Base-by-base conservation (phyloP, 2,329 filamentous ascomycete species). In the Beauveria australis region DNA sequence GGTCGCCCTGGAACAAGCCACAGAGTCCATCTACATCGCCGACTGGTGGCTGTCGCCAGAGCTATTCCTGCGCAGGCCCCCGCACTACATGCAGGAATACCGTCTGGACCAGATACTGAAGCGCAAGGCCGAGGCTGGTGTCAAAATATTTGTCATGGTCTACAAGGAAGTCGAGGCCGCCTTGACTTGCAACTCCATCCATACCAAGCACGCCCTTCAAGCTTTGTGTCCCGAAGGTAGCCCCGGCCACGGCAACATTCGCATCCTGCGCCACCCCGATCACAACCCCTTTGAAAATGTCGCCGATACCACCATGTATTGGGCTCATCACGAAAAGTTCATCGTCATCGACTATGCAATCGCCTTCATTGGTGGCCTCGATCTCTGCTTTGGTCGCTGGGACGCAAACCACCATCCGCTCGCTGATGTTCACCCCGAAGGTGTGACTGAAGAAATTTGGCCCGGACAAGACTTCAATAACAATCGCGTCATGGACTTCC, bases 381-480 rank as follows among this genome's bases (percentile, higher is more conserved):
- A 99, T 74, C 78, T 97, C 37, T 99, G 94, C 73, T 99, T 97
- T 71, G 94, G 94, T 9, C 85, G 94, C 58, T 97, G 92, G 92
- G 94, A 99, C 69, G 83, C 83, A 60, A 85, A 89, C 64, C 90
- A 96, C 69, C 94, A 97, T 74, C 82, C 87, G 1, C 80, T 97
- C 16, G 83, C 93, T 1, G 94, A 97, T 72, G 86, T 92, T 0
- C 92, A 97, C 71, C 93, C 93, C 0, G 86, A 88, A 48, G 90
- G 89, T 22, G 83, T 96, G 19, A 79, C 83, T 16, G 85, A 92
- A 59, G 92, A 97, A 72, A 80, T 97, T 22, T 99, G 91, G 81
- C 92, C 94, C 0, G 94, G 94, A 0, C 94, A 99, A 70, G 94
- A 99, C 69, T 97, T 95, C 79, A 97, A 97, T 74, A 97, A 97